Evolutionary conservation across 805 yeast species (phyloP), one percentile per base, ranked within the genome.

Genomic region (Candida piceae): DNA sequence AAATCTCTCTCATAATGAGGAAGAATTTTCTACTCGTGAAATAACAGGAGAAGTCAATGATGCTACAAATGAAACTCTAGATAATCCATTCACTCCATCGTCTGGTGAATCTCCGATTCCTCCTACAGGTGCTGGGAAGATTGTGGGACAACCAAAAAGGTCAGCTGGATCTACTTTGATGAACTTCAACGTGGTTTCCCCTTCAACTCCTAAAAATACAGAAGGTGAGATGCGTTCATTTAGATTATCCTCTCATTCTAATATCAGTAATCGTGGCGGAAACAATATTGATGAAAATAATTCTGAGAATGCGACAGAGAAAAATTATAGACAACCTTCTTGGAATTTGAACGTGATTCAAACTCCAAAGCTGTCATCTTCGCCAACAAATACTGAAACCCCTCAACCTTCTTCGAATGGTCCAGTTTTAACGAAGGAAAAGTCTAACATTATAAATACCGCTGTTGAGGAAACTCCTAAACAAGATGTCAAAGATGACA

Each of bases 111-210:
- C n/a, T n/a, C n/a, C n/a, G n/a, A n/a, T n/a, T n/a, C n/a, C n/a
- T n/a, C n/a, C n/a, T n/a, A n/a, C n/a, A n/a, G n/a, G n/a, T n/a
- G n/a, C n/a, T n/a, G n/a, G n/a, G n/a, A n/a, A n/a, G n/a, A n/a
- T n/a, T n/a, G n/a, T n/a, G n/a, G n/a, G 29, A 17, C 30, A 30
- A 7, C 19, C 25, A 13, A 22, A 29, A 15, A 19, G 35, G 27
- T 25, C 39, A n/a, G 35, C 37, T 13, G 27, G 36, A 10, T 45
- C 49, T 7, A 38, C 46, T 12, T 38, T 39, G 33, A 41, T 45
- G 52, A 52, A 39, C 36, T 46, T 32, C 51, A 50, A 38, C 35
- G 50, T 34, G 17, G 43, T 42, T 27, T 38, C 44, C n/a, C 40
- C 40, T 16, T 17, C 30, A n/a, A 21, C 23, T 10, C 22, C 28